A percentile compares a stretch with the other conserved stretches of the same genome.
These are phyloP conservation scores for Rhynchosporium agropyri DNA, from an alignment of 2,329 filamentous ascomycete species.

Conservation along the genomic window DNA sequence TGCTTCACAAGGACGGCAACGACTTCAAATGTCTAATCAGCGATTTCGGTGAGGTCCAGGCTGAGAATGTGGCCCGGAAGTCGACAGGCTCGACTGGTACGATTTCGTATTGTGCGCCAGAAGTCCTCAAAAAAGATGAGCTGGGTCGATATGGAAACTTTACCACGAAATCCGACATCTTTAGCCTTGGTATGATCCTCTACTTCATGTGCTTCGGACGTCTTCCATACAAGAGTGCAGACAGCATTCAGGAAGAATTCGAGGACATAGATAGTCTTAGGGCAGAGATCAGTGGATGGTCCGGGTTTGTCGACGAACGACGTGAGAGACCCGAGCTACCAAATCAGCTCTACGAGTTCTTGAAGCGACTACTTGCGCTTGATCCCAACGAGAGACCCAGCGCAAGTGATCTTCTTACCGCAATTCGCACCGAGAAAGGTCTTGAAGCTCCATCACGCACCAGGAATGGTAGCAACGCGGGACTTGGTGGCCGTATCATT, in stretches of 20 bases:
- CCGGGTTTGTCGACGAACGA: constrained; percentile 79
- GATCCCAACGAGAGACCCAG: constrained; percentile 77
- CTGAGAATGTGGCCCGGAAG: constrained; percentile 76
- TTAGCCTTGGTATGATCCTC: constrained; percentile 96
- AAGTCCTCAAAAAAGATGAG: constrained; percentile 74
- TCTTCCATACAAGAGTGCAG: constrained; percentile 82
- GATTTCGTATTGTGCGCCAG: constrained; percentile 95
- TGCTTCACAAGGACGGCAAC: constrained; percentile 74
- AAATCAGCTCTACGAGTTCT: constrained; percentile 78
- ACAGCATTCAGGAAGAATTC: constrained; percentile 84
- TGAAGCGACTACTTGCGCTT: constrained; percentile 79
- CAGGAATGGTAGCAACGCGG: constrained; percentile 34
- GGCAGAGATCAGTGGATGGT: constrained; percentile 84
- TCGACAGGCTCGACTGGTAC: constrained; percentile 94
- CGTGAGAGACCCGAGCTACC: constrained; percentile 80
- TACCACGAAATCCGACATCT: constrained; percentile 96
- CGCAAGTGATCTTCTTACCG: constrained; percentile 76
- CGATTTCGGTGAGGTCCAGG: constrained; percentile 96
- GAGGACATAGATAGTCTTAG: constrained; percentile 87
- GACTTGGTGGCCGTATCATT: constrained; percentile 38
- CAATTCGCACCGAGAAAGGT: constrained; percentile 40
- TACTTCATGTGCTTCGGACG: constrained; percentile 97
- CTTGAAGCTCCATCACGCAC: constrained; percentile 38
- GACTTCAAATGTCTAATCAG: constrained; percentile 84
- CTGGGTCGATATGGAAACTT: constrained; percentile 85